Conservation (phyloP, 768 basidiomycete species). For the Lactarius deliciosus region DNA sequence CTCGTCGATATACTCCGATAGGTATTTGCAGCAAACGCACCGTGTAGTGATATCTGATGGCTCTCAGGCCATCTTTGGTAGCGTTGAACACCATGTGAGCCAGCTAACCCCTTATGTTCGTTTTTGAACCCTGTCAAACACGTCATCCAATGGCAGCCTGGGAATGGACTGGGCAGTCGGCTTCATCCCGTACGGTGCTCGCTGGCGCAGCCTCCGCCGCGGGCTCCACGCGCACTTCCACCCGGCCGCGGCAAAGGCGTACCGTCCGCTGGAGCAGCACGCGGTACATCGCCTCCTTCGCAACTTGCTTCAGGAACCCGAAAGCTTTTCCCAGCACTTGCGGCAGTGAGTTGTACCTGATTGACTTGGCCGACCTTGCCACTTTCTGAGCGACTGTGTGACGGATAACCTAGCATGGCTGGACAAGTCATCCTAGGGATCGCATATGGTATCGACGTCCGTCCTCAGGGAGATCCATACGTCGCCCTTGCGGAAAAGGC, state of each 20-base stretch:
- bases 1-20: slow-evolving; percentile 16
- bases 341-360: slow-evolving; percentile 5
- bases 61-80: slow-evolving; percentile 4
- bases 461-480: slow-evolving; percentile 20
- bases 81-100: slow-evolving; percentile 4
- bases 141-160: slow-evolving; percentile 27
- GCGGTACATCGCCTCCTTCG: slow-evolving; percentile 2
- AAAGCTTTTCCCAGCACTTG: slow-evolving; percentile 3
- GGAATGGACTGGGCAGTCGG: slow-evolving; percentile 22
- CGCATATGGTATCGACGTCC: slow-evolving; percentile 27
- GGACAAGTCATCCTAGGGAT: slow-evolving; percentile 21
- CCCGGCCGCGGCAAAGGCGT: background rate
- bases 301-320: slow-evolving; percentile 2
- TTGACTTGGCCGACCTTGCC: background rate
- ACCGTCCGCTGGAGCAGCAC: background rate
- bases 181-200: slow-evolving; percentile 5
- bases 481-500: slow-evolving; percentile 22
- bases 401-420: background rate
- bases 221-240: slow-evolving; percentile 10
- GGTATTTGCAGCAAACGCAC: background rate
- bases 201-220: background rate
- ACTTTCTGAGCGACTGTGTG: background rate
- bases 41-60: background rate
- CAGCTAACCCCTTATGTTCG: background rate
- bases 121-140: background rate